A percentile compares a stretch with the other conserved stretches of the same genome.
phyloP scores from a whole-genome alignment of 129 eudicot species.

The Lactuca sativa region DNA sequence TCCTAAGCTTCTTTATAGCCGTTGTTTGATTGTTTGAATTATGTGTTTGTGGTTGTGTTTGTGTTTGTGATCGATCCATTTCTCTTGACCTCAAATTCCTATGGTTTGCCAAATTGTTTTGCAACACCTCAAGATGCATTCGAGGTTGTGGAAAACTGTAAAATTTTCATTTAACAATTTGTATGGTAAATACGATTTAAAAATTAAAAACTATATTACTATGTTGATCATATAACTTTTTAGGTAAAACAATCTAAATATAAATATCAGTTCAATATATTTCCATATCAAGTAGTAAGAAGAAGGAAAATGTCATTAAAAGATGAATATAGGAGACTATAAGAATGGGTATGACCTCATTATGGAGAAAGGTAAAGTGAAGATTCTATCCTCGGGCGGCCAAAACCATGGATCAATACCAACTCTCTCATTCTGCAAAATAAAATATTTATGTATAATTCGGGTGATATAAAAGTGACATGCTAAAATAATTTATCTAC shows the following conservation, averaged over 20 bases:
- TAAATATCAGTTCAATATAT: too few relatives aligned
- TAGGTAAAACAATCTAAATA: neutral
- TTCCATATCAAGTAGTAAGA: too few relatives aligned
- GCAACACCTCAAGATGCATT: constrained; percentile 30
- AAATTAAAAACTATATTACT: neutral
- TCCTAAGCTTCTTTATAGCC: constrained; percentile 53
- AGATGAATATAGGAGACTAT: too few relatives aligned
- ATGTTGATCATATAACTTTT: too few relatives aligned
- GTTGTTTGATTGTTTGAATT: constrained; percentile 43
- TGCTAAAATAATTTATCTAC: neutral
- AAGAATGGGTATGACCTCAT: constrained; percentile 17
- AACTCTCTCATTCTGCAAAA: constrained; percentile 30
- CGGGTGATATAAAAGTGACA: neutral
- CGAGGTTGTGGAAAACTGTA: constrained; percentile 26
- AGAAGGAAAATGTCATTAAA: too few relatives aligned
- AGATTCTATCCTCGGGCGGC: constrained; percentile 22
- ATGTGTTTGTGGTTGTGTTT: neutral
- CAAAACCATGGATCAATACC: constrained; percentile 30
- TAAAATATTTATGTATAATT: constrained; percentile 14
- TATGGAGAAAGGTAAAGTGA: constrained; percentile 23
- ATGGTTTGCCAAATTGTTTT: constrained; percentile 17
- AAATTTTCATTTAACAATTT: neutral
- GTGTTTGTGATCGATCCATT: neutral
- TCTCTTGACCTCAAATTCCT: constrained; percentile 18
- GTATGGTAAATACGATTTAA: neutral